These are phyloP conservation scores for Sporopachydermia quercuum DNA, from an alignment of 805 yeast species.

Conservation along the genomic window DNA sequence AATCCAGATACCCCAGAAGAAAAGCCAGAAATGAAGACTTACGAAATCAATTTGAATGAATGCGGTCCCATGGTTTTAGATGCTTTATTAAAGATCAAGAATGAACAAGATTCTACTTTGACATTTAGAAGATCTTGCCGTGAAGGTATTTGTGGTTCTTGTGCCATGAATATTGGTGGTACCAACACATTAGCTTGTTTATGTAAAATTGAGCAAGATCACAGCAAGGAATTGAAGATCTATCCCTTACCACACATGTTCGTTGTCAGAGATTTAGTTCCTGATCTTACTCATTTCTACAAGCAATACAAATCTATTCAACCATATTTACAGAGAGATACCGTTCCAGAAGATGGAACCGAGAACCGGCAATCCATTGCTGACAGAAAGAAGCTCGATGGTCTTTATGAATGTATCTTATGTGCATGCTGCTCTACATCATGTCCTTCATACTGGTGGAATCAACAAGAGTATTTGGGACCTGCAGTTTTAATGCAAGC, in stretches of 20 bases:
- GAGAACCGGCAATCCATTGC: conserved; percentile 84
- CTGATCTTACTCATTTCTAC: conserved; percentile 94
- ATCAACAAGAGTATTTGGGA: conserved; percentile 95
- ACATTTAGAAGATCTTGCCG: conserved; percentile 98
- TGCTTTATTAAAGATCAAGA: conserved; percentile 86
- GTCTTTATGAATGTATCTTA: conserved; percentile 90
- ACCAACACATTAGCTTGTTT: conserved; percentile 93
- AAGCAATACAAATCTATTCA: conserved; percentile 96
- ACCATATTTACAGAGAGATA: conserved; percentile 82
- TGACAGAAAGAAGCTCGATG: conserved; percentile 93
- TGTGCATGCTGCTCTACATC: conserved; percentile 99
- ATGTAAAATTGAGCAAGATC: conserved; percentile 80
- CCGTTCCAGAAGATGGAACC: conserved; percentile 74
- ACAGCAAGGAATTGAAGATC: conserved; percentile 61
- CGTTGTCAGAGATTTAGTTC: conserved; percentile 92
- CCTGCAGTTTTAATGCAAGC: conserved; percentile 99
- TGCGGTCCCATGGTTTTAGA: conserved; percentile 98
- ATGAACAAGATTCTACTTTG: conserved; percentile 90
- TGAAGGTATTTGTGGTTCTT: conserved; percentile 98
- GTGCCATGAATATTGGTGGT: conserved; percentile 99
- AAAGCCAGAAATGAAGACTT: conserved; percentile 76
- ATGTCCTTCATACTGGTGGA: conserved; percentile 99
- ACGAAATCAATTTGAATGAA: conserved; percentile 70
- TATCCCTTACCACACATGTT: conserved; percentile 98
- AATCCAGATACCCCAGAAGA: conserved; percentile 91